Conservation (phyloP, 306 rosid species). For the Begonia peltatifolia region DNA sequence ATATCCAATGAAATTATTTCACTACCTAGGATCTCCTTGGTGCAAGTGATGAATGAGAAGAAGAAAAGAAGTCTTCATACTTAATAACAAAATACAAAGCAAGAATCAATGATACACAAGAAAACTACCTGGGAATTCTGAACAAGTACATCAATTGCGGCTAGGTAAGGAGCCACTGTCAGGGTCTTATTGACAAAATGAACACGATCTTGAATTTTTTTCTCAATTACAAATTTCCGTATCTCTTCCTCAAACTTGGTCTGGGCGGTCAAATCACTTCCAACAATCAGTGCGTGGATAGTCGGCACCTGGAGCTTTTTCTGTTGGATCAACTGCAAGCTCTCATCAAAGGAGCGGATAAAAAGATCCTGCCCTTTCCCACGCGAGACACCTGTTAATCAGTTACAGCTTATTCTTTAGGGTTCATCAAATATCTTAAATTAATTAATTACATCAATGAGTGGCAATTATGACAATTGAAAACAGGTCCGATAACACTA, state of each 20-base stretch:
- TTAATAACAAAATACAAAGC: background rate
- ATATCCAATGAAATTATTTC: too few species aligned
- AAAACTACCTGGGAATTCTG: slow-evolving; percentile 85
- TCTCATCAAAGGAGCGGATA: slow-evolving; percentile 61
- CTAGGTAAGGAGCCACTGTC: slow-evolving; percentile 85
- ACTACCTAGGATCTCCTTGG: too few species aligned
- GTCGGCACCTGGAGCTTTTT: slow-evolving; percentile 71
- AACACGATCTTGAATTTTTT: slow-evolving; percentile 60
- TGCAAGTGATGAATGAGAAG: too few species aligned
- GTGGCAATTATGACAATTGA: too few species aligned
- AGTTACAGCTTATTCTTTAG: background rate
- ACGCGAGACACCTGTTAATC: slow-evolving; percentile 67
- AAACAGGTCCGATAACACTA: too few species aligned
- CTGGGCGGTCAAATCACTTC: slow-evolving; percentile 83
- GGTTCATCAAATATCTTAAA: background rate
- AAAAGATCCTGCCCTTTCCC: slow-evolving; percentile 96
- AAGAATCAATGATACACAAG: background rate
- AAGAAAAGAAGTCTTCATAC: background rate
- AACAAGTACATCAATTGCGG: slow-evolving; percentile 88
- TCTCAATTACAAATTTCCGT: slow-evolving; percentile 53
- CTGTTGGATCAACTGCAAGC: slow-evolving; percentile 48
- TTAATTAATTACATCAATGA: too few species aligned
- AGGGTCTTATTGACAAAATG: slow-evolving; percentile 91
- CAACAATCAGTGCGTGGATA: slow-evolving; percentile 79
- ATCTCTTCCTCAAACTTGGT: slow-evolving; percentile 62